phyloP scores from a whole-genome alignment of 164 flowering plant genomes.

The Saururus chinensis region DNA sequence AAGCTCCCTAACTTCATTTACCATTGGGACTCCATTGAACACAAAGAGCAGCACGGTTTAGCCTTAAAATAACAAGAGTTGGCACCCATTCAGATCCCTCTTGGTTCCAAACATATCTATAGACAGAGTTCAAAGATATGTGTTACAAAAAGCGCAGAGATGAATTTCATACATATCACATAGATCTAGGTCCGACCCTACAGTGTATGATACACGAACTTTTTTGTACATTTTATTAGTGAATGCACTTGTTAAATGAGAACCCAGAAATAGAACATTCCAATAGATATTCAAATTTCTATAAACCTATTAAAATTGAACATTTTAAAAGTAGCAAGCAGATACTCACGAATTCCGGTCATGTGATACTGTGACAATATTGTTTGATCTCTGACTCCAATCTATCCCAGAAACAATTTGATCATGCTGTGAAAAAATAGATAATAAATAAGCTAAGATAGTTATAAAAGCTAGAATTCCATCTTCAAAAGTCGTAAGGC shows the following conservation, averaged over 20 bases:
- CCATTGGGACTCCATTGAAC: slow-evolving; percentile 99
- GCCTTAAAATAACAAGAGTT: slow-evolving; percentile 89
- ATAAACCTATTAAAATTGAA: no score
- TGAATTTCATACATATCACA: no score
- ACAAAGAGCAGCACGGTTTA: slow-evolving; percentile 98
- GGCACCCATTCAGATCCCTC: slow-evolving; percentile 94
- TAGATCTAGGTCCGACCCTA: no score
- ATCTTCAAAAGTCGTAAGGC: no score
- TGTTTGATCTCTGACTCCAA: slow-evolving; percentile 79
- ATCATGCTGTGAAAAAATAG: slow-evolving; percentile 62
- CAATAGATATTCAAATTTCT: no score
- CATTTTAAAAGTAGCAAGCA: not conserved
- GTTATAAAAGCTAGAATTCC: not conserved
- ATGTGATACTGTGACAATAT: slow-evolving; percentile 96
- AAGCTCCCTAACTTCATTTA: slow-evolving; percentile 8
- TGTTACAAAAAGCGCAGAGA: no score
- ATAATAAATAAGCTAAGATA: slow-evolving; percentile 2
- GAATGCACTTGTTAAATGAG: no score
- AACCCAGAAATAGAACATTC: no score
- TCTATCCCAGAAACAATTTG: slow-evolving; percentile 94
- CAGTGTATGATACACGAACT: no score
- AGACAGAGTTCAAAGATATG: slow-evolving; percentile 1
- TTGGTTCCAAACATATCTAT: slow-evolving; percentile 90
- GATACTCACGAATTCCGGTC: slow-evolving; percentile 93
- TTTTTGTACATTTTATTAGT: no score